A percentile compares a stretch with the other conserved stretches of the same genome.
phyloP scores from a whole-genome alignment of 805 yeast species.

The Hanseniaspora meyeri region DNA sequence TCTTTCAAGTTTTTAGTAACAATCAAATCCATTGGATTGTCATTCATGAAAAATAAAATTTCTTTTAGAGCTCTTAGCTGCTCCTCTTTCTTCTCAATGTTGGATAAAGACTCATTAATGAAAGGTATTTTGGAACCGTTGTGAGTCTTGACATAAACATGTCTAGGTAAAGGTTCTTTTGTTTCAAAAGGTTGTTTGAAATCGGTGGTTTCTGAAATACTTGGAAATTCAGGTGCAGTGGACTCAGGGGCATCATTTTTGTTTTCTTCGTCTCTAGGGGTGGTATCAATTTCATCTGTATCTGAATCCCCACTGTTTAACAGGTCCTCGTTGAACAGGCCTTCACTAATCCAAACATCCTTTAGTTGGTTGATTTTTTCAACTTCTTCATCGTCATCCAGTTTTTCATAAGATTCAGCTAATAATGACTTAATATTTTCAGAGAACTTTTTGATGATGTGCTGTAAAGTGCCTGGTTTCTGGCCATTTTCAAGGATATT shows the following conservation, averaged over 20 bases:
- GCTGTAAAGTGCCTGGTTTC: constrained; percentile 56
- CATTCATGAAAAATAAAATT: constrained; percentile 6
- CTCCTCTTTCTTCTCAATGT: constrained; percentile 9
- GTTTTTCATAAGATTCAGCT: constrained; percentile 46
- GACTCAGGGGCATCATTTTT: background rate
- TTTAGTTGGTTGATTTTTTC: constrained; percentile 73
- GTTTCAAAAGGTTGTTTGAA: no score
- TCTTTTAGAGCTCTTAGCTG: constrained; percentile 10
- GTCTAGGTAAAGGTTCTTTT: constrained; percentile 17
- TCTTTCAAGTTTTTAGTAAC: background rate
- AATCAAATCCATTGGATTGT: constrained; percentile 3
- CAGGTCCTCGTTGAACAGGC: constrained; percentile 52
- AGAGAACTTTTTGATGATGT: constrained; percentile 56
- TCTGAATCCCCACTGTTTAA: constrained; percentile 26
- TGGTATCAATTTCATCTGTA: constrained; percentile 28
- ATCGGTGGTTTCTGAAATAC: background rate
- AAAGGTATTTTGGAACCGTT: background rate
- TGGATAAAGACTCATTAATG: constrained; percentile 2
- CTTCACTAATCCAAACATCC: constrained; percentile 84
- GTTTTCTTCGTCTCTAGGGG: constrained; percentile 53
- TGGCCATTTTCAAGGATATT: constrained; percentile 32
- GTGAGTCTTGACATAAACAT: constrained; percentile 13
- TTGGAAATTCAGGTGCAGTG: background rate
- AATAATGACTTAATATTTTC: constrained; percentile 51
- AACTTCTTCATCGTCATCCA: constrained; percentile 41